These are phyloP conservation scores for Suillus decipiens DNA, from an alignment of 768 basidiomycete genomes.

Conservation along the genomic window DNA sequence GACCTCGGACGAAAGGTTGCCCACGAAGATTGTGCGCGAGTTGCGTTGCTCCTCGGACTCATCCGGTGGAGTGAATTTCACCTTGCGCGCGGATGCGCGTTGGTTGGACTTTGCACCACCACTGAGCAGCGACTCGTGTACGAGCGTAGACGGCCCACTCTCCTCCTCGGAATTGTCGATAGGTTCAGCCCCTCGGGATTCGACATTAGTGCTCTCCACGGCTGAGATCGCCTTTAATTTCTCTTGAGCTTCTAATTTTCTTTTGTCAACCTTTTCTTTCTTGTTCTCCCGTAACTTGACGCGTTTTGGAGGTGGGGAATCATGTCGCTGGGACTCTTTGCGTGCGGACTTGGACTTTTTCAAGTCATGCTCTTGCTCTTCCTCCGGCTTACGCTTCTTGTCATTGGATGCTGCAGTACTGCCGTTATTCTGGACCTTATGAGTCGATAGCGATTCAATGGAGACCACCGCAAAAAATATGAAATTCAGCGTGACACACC, in stretches of 20 bases:
- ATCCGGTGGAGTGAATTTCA: slow-evolving; percentile 58
- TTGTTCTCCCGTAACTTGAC: slow-evolving; percentile 14
- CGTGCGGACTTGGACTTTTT: not conserved
- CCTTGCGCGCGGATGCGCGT: slow-evolving; percentile 35
- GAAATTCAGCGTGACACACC: slow-evolving; percentile 36
- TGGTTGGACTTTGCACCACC: slow-evolving; percentile 26
- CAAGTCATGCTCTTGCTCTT: slow-evolving; percentile 4
- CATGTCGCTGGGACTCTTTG: not conserved
- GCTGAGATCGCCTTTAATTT: not conserved
- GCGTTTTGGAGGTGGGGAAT: slow-evolving; percentile 12
- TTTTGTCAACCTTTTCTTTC: not conserved
- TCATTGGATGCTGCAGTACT: slow-evolving; percentile 10
- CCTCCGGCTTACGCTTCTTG: slow-evolving; percentile 18
- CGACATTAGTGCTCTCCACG: not conserved
- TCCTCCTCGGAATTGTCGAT: slow-evolving; percentile 33
- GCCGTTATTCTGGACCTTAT: slow-evolving; percentile 6
- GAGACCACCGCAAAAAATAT: not conserved
- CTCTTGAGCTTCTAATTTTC: not conserved
- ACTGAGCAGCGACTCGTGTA: slow-evolving; percentile 62
- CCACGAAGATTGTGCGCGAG: slow-evolving; percentile 87
- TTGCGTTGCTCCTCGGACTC: slow-evolving; percentile 78
- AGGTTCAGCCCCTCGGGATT: not conserved
- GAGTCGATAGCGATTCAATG: not conserved
- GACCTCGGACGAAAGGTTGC: slow-evolving; percentile 80
- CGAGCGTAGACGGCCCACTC: slow-evolving; percentile 39